Base-by-base conservation (phyloP, 2,329 filamentous ascomycete species). In the Fusarium austroafricanum region DNA sequence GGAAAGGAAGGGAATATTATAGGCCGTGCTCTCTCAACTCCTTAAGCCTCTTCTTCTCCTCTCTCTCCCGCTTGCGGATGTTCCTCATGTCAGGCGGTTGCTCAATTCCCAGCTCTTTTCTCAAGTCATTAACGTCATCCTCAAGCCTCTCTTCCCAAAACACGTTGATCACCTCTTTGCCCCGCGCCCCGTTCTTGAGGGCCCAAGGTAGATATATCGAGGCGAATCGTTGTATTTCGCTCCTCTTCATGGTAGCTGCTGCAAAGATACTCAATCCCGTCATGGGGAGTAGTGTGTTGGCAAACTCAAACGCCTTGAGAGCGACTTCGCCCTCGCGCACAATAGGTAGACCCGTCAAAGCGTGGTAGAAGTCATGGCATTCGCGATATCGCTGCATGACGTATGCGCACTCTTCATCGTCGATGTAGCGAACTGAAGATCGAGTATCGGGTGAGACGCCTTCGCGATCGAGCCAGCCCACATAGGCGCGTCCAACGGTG, bases 331-430 rank as follows among this genome's bases (percentile, higher is more conserved):
- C 96, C 82, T 99, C 96, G n/a, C 94, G 87, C 67, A 97, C 91
- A 40, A 96, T 88, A 0, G 96, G 96, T 46, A 99, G 81, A 0
- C 95, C 95, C 1, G 94, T 97, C 52, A 99, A 84, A 0, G 96
- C 95, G 79, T 99, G 96, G 82, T 96, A 97, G 80, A 99, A 97
- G 78, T 99, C 96, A 79, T 99, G 96, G 71, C 92, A 97, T 80
- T 99, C 96, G 65, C 96, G 90, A 80, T 99, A 99, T 54, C 96
- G 89, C 83, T 98, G 96, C 92, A 99, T 96, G 18, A 98, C 96
- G 82, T 98, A 99, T 35, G 96, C 96, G 78, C 94, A 97, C 80
- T 99, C 96, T 72, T 92, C 90, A 76, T 98, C 90, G 79, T 98
- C 94, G 65, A 99, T 94, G 81, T 97, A 98, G 52, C 92, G 89